phyloP scores from a whole-genome alignment of 2,329 filamentous ascomycete species.

The Monilinia fructicola region DNA sequence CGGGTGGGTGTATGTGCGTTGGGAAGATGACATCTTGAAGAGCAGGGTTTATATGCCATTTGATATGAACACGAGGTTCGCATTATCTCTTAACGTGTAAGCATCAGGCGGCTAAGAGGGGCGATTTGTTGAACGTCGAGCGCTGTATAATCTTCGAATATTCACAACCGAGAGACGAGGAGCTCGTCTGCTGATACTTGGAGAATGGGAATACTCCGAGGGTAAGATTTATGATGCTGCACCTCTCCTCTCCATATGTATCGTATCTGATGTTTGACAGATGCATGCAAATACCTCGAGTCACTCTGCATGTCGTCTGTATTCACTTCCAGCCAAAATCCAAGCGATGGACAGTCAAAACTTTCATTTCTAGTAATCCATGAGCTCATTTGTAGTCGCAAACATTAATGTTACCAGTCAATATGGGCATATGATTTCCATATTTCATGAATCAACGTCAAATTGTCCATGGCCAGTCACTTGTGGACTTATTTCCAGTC shows the following conservation, averaged over 20 bases:
- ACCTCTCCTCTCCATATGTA: neutral
- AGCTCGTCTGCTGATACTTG: no score
- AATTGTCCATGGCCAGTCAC: neutral
- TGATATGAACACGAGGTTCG: neutral
- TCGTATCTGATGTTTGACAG: neutral
- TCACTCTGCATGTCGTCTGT: no score
- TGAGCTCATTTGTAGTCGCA: neutral
- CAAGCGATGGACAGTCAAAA: neutral
- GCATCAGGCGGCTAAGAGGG: neutral
- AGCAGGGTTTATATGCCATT: neutral
- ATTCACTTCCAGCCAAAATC: no score
- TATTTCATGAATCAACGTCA: no score
- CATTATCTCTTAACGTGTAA: neutral
- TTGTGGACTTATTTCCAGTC: neutral
- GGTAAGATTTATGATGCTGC: no score
- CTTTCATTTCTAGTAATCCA: neutral
- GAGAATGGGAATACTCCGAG: neutral
- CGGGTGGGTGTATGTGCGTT: neutral
- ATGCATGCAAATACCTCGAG: no score
- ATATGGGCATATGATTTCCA: neutral
- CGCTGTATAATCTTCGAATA: neutral
- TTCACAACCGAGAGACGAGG: neutral
- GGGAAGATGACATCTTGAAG: neutral
- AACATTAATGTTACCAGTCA: rapidly evolving
- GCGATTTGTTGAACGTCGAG: neutral